Conservation (phyloP, 345 rosid species). For the Eucalyptus pauciflora region DNA sequence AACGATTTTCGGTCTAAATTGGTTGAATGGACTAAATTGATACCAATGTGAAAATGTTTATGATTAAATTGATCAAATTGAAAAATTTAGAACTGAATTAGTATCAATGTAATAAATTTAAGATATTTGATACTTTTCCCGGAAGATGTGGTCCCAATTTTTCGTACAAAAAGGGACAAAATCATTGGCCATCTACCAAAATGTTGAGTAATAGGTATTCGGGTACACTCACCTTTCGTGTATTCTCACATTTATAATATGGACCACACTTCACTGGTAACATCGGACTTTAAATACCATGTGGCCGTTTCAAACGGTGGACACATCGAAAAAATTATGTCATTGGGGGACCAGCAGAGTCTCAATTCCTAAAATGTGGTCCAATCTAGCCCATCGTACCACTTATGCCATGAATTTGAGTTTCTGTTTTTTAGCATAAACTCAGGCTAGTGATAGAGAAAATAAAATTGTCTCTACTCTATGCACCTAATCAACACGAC, state of each 20-base stretch:
- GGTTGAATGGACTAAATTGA: accelerated
- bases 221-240: not conserved
- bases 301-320: not conserved
- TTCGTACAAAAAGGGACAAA: not conserved
- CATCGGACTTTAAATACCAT: not conserved
- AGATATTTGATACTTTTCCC: no score
- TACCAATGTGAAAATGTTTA: no score
- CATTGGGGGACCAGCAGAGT: not conserved
- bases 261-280: accelerated
- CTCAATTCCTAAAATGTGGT: not conserved
- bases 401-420: not conserved
- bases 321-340: no score
- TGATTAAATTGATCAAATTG: no score
- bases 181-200: not conserved
- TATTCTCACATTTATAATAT: accelerated
- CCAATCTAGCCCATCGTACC: not conserved
- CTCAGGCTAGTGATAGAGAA: not conserved
- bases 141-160: no score
- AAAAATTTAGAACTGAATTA: no score
- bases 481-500: not conserved
- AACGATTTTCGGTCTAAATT: no score
- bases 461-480: not conserved
- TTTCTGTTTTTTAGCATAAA: not conserved
- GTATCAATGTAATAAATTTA: no score
- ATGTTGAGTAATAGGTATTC: not conserved